Base-by-base conservation (phyloP, 768 basidiomycete species). In the Auricularia cornea region DNA sequence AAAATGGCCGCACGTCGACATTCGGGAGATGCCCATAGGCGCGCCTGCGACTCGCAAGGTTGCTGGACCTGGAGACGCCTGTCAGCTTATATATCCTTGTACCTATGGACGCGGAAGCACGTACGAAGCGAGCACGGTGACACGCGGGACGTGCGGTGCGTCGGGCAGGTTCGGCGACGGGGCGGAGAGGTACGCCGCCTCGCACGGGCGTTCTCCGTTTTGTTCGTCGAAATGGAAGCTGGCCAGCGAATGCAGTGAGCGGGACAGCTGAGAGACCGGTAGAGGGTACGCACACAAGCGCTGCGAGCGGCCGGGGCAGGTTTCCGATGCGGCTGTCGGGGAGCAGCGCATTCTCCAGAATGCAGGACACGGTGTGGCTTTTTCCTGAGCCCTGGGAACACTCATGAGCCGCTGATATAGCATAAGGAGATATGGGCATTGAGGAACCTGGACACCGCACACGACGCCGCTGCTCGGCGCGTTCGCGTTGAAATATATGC, bases 341-440 rank as follows among this genome's bases (percentile, higher is more conserved):
- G n/a, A 90, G 81, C 8, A 90, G 75, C 84, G 89, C 87, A 64
- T 78, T 85, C 69, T 90, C 89, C 0, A 90, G 69, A 4, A 90
- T 75, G 0, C 86, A 81, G 0, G 88, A 84, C 2, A 88, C 82
- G 0, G 87, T 88, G 60, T 90, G 88, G 0, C 87, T 89, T 68
- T 90, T 90, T 10, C 88, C 88, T 0, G 88, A 85, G 0, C 89
- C 87, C 75, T 65, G n/a, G 48, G 30, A 16, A 3, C 10, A 23
- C 12, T 3, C 2, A 16, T 38, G 35, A n/a, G n/a, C n/a, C n/a
- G n/a, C n/a, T n/a, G n/a, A n/a, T n/a, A n/a, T n/a, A n/a, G n/a
- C n/a, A n/a, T n/a, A n/a, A n/a, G n/a, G n/a, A n/a, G n/a, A n/a
- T n/a, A n/a, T n/a, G n/a, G n/a, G n/a, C n/a, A n/a, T n/a, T n/a